phyloP scores from a whole-genome alignment of 2,329 filamentous ascomycete genomes.

The Colletotrichum navitas region DNA sequence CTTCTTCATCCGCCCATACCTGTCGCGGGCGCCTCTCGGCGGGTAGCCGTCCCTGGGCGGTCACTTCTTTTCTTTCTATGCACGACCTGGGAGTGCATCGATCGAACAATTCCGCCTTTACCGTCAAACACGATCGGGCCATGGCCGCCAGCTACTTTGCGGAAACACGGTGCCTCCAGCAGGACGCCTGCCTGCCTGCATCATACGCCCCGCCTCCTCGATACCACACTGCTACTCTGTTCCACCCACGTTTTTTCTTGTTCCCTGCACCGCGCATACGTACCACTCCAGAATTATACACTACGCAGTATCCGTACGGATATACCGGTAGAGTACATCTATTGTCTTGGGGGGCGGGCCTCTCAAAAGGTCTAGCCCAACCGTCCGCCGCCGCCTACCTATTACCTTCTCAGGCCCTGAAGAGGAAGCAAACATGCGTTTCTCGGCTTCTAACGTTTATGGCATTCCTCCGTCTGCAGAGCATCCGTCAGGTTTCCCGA shows the following conservation, averaged over 20 bases:
- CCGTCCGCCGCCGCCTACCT: constrained; percentile 10
- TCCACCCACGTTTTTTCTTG: background rate
- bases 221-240: background rate
- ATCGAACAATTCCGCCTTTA: background rate
- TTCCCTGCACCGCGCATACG: background rate
- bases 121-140: background rate
- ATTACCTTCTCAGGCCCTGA: background rate
- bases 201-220: background rate
- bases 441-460: constrained; percentile 29
- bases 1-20: background rate
- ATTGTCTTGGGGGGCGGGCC: background rate
- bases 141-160: background rate
- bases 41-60: background rate
- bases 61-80: background rate
- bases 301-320: no score
- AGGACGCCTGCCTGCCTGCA: background rate
- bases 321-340: background rate
- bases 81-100: background rate
- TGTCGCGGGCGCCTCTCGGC: background rate
- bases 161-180: background rate
- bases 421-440: constrained; percentile 32
- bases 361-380: constrained; percentile 14
- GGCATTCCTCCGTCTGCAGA: constrained; percentile 24
- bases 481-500: background rate
- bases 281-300: background rate